Base-by-base conservation (phyloP, 805 yeast genomes). In the Wickerhamiella hasegawae region DNA sequence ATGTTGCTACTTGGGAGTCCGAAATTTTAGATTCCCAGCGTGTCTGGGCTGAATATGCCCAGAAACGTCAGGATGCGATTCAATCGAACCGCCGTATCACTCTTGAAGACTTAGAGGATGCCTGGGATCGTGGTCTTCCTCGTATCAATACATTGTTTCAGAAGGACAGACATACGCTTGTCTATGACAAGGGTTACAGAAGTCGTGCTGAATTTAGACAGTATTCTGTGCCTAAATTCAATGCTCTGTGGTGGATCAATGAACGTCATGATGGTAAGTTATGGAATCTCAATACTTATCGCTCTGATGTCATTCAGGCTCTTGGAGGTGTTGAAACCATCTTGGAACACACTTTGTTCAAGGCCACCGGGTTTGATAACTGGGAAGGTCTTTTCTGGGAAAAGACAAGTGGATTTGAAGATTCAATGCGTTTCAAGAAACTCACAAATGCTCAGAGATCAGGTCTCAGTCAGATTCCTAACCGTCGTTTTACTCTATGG, bases 321-420 rank as follows among this genome's bases (percentile, higher is more conserved):
- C 65, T 90, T 3, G 99, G 99, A 32, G 99, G 99, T 34, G 80
- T 90, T 39, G 96, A 87, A 49, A 83, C 97, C 0, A 90, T 90
- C 51, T 57, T 90, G 40, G 97, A 87, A 49, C 99, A 90, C 48
- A 84, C 97, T 0, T 58, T 90, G 31, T 90, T 90, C 63, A 83
- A 80, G 52, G 99, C 93, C 10, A 90, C 99, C 1, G 99, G 98
- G 0, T 90, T 90, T 51, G 93, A 80, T 46, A 80, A 92, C 6
- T 90, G 98, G 98, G 99, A 90, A 60, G 97, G 98, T 4, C 62
- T 90, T 18, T 90, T 90, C 57, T 90, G 99, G 99, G 98, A 90
- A 52, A 85, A 85, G 53, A 93, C 93, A 0, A 76, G 94, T 19
- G 98, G 98, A 0, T 90, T 85, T 53, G 99, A 90, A 55, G 98